These are phyloP conservation scores for Cyamopsis tetragonoloba DNA, from an alignment of 306 rosid species.

Conservation along the genomic window DNA sequence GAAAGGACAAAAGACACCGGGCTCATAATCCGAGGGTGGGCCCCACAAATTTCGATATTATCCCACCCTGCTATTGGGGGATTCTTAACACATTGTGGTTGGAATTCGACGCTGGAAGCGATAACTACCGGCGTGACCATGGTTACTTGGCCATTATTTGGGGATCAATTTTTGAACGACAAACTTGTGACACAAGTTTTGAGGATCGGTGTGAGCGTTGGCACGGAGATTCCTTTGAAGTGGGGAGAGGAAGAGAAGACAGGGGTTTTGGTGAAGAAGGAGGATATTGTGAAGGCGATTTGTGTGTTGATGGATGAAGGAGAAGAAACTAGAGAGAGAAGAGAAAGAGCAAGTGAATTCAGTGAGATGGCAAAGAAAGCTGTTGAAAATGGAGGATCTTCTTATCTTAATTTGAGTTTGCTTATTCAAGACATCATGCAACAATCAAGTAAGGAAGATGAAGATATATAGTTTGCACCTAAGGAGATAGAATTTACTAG, in stretches of 20 bases:
- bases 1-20: constrained; percentile 50
- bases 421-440: constrained; percentile 39
- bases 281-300: constrained; percentile 38
- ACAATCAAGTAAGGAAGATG: neutral
- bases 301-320: constrained; percentile 36
- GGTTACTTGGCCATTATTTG: constrained; percentile 64
- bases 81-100: constrained; percentile 68
- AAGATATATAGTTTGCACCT: neutral
- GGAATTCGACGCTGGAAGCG: constrained; percentile 68
- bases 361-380: constrained; percentile 40
- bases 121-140: constrained; percentile 51
- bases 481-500: neutral
- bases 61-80: constrained; percentile 56
- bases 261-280: constrained; percentile 34
- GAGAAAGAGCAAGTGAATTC: constrained; percentile 29
- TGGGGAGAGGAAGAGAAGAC: constrained; percentile 42
- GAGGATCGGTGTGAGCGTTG: constrained; percentile 39
- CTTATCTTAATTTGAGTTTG: constrained; percentile 29
- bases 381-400: constrained; percentile 47
- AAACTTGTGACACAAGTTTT: constrained; percentile 40
- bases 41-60: constrained; percentile 56
- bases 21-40: constrained; percentile 64
- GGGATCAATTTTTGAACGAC: constrained; percentile 49
- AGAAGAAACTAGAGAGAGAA: constrained; percentile 37
- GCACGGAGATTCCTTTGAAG: constrained; percentile 19